Percentiles rank a stretch among this genome's conserved stretches.
Evolutionary conservation across 176 grass and related monocot genomes (phyloP).

Genomic region (Eremochloa ophiuroides): DNA sequence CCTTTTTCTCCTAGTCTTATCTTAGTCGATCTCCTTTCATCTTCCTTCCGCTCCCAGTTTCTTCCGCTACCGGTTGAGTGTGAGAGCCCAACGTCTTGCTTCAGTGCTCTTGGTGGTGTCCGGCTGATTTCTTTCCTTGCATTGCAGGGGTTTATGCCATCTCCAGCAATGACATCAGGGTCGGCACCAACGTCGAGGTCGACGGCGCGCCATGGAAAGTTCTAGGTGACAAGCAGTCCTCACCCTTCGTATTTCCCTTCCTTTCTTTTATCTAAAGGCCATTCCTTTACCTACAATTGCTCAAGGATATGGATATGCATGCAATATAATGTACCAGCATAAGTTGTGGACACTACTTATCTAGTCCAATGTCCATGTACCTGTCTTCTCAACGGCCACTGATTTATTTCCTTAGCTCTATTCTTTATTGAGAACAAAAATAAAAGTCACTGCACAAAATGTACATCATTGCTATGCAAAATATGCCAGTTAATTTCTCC

Average conservation of each 20-base stretch:
- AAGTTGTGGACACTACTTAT: not conserved
- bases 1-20: not conserved
- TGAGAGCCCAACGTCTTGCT: not conserved
- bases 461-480: not conserved
- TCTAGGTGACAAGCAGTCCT: conserved; percentile 44
- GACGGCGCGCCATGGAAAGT: conserved; percentile 88
- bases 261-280: not conserved
- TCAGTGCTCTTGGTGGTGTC: not conserved
- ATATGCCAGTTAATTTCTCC: not conserved
- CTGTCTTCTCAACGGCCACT: not conserved
- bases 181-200: conserved; percentile 74
- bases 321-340: not conserved
- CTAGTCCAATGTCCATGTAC: not conserved
- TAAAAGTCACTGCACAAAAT: not conserved
- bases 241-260: not conserved
- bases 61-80: not conserved
- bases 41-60: not conserved
- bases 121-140: not conserved
- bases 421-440: not conserved
- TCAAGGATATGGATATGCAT: not conserved
- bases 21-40: not conserved
- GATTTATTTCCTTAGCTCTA: not conserved
- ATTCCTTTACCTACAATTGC: not conserved
- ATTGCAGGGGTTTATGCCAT: conserved; percentile 73
- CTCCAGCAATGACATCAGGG: conserved; percentile 95